phyloP scores from a whole-genome alignment of 768 basidiomycete species.

The Mycena vulgaris region DNA sequence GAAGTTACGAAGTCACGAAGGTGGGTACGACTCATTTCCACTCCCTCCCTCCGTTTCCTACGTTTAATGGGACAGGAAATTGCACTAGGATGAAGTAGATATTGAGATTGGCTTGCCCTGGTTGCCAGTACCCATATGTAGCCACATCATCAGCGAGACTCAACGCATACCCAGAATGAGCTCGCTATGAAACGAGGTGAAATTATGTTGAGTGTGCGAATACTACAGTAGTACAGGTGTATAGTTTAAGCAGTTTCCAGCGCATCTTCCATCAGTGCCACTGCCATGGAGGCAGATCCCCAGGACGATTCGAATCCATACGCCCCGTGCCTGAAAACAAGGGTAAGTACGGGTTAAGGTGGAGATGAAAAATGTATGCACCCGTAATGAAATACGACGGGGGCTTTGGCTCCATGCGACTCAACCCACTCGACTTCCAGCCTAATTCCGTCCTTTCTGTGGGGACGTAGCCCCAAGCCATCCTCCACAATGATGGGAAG shows the following conservation, averaged over 20 bases:
- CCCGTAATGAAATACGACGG: constrained; percentile 71
- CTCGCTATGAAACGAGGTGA: no score
- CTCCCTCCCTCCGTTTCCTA: no score
- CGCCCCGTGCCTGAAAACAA: constrained; percentile 60
- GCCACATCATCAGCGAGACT: no score
- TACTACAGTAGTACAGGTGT: neutral
- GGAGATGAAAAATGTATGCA: constrained; percentile 43
- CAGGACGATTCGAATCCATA: constrained; percentile 59
- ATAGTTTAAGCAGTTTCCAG: neutral
- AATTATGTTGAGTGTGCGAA: no score
- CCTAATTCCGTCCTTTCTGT: constrained; percentile 68
- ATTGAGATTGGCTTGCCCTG: no score
- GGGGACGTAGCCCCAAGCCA: constrained; percentile 64
- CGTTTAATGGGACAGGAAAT: no score
- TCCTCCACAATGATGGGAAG: constrained; percentile 54
- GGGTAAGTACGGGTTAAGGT: neutral
- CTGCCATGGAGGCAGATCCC: constrained; percentile 60
- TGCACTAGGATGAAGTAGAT: no score
- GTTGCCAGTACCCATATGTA: no score
- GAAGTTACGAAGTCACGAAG: no score
- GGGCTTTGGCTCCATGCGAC: constrained; percentile 46
- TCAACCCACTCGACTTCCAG: constrained; percentile 61
- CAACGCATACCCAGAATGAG: no score
- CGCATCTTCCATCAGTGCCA: constrained; percentile 36
- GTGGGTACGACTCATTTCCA: no score